Conservation (phyloP, 2,329 filamentous ascomycete genomes). For the Paracoccidioides lutzii region DNA sequence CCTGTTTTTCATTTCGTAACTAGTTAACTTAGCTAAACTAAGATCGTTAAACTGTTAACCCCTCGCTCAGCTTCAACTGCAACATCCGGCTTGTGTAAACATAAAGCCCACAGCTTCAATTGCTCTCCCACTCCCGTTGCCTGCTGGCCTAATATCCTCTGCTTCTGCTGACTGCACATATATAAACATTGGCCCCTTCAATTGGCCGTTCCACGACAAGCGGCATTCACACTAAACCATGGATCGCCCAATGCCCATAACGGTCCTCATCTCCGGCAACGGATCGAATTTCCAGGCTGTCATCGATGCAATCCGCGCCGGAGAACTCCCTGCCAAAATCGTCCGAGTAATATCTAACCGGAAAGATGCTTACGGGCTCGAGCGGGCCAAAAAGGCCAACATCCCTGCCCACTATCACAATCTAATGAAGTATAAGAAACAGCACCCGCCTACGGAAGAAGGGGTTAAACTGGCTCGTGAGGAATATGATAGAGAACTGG, state of each 20-base stretch:
- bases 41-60: background rate
- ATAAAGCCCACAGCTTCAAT: background rate
- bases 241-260: slow-evolving; percentile 37
- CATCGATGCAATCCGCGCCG: slow-evolving; percentile 45
- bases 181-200: background rate
- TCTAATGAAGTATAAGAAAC: slow-evolving; percentile 61
- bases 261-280: slow-evolving; percentile 59
- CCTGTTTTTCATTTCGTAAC: background rate
- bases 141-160: background rate
- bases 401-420: slow-evolving; percentile 76
- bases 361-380: slow-evolving; percentile 51
- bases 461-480: slow-evolving; percentile 42
- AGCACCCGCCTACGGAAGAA: slow-evolving; percentile 44
- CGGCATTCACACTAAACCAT: background rate
- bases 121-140: background rate
- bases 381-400: slow-evolving; percentile 43
- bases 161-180: background rate
- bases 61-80: background rate
- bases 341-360: slow-evolving; percentile 54
- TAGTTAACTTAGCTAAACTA: no score
- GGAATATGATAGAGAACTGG: slow-evolving; percentile 64
- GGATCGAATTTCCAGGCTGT: slow-evolving; percentile 72
- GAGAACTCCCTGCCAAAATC: slow-evolving; percentile 40
- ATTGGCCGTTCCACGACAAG: background rate
- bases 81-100: background rate